Evolutionary conservation across 768 basidiomycete genomes (phyloP).

Genomic region (Sutorius australiensis): DNA sequence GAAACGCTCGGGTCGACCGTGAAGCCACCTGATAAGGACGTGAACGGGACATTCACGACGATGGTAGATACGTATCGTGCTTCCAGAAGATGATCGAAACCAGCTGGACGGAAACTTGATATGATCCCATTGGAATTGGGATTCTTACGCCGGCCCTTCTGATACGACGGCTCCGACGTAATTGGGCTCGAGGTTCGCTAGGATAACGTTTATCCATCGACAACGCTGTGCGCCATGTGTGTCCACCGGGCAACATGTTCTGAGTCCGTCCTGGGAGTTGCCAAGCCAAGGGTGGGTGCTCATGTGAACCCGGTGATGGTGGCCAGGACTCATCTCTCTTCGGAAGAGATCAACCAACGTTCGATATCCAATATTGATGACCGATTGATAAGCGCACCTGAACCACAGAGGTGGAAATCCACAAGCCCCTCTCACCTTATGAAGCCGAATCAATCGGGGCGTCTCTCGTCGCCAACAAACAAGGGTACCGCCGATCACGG

Average conservation of each 20-base stretch:
- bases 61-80: not conserved
- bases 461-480: constrained; percentile 6
- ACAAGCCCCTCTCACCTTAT: not conserved
- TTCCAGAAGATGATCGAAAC: constrained; percentile 18
- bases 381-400: not conserved
- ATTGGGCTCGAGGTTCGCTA: not conserved
- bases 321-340: no score
- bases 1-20: not conserved
- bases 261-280: no score
- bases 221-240: not conserved
- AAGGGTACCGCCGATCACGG: constrained; percentile 25
- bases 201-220: no score
- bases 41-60: not conserved
- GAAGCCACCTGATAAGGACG: not conserved
- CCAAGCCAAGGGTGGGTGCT: not conserved
- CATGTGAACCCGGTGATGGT: no score
- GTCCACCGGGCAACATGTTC: not conserved
- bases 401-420: constrained; percentile 7
- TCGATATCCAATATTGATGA: not conserved
- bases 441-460: constrained; percentile 18
- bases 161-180: constrained; percentile 1
- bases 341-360: no score
- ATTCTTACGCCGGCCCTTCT: not conserved
- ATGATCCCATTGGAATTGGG: not conserved
- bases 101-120: constrained; percentile 9